Base-by-base conservation (phyloP, 768 basidiomycete genomes). In the Fomitopsis pulvina region DNA sequence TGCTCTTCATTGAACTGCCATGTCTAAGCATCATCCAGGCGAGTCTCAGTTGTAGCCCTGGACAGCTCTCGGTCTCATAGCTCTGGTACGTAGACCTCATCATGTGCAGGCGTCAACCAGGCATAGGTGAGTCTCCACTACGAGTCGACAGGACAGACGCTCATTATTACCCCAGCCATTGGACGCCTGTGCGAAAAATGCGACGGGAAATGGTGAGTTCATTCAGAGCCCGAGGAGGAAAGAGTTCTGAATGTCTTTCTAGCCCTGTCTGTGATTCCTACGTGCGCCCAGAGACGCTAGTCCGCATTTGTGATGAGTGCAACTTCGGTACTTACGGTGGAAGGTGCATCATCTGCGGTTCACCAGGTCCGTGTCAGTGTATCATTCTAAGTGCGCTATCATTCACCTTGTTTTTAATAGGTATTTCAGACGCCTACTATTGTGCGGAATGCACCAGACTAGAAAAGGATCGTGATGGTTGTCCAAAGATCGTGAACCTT, bases 221-320 rank as follows among this genome's bases (percentile, higher is more conserved):
- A 21, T 5, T 29, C 20, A 9, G 26, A n/a, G 3, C 18, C 18
- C n/a, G 16, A 18, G 3, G 26, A 8, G 16, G 12, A 3, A 16
- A 7, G 25, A 30, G 3, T 10, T 27, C 43, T 6, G 49, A 22
- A 24, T 28, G 32, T 37, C 20, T 26, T 14, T 20, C 8, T 50
- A 99, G 95, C 67, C 95, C 95, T 8, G 91, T 97, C 40, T 99
- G 95, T 73, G 95, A 99, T 73, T 97, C 95, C 50, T 98, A 98
- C 71, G 96, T 99, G 55, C 82, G 96, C 60, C 96, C 96, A 60
- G 94, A 95, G 71, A 98, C 95, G 21, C 78, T 98, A 56, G 96
- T 98, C 51, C 82, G 95, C 55, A 97, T 97, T 58, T 99, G 96
- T 68, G 96, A 99, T 66, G 96, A 99, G 73, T 99, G 96, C 70